Evolutionary conservation across 768 basidiomycete genomes (phyloP).

Genomic region (Grammothele lineata): DNA sequence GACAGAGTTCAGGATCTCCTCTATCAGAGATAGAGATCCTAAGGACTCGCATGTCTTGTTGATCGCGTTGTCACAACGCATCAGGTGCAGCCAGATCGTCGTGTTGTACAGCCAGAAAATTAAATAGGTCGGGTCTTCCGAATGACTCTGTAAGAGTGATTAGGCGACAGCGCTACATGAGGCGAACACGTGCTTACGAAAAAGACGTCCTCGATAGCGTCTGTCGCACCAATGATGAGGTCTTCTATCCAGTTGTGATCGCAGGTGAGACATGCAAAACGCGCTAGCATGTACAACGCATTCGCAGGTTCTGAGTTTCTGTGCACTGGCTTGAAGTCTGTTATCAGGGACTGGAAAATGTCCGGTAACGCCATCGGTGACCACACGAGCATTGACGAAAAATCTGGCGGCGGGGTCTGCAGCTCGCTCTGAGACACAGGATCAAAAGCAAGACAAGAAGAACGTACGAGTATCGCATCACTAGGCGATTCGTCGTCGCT

Average conservation of each 20-base stretch:
- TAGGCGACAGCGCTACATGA: too few species aligned
- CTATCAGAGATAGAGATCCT: slow-evolving; percentile 79
- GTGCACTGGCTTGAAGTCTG: slow-evolving; percentile 64
- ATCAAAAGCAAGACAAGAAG: slow-evolving; percentile 1
- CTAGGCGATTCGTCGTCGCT: slow-evolving; percentile 43
- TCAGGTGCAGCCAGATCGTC: slow-evolving; percentile 85
- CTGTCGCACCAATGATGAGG: slow-evolving; percentile 84
- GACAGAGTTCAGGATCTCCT: slow-evolving; percentile 91
- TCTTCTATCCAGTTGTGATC: slow-evolving; percentile 93
- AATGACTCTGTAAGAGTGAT: slow-evolving; percentile 51
- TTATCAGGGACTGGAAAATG: slow-evolving; percentile 80
- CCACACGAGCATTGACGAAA: slow-evolving; percentile 90
- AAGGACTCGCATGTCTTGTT: slow-evolving; percentile 78
- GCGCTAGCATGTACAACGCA: slow-evolving; percentile 81
- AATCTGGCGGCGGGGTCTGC: slow-evolving; percentile 73
- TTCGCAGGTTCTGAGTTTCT: slow-evolving; percentile 87
- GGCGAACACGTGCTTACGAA: slow-evolving; percentile 61
- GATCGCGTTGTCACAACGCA: slow-evolving; percentile 80
- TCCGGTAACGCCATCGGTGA: slow-evolving; percentile 72
- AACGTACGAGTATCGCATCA: slow-evolving; percentile 17
- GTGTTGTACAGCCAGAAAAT: slow-evolving; percentile 96
- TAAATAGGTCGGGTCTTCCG: slow-evolving; percentile 82
- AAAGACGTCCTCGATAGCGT: slow-evolving; percentile 87
- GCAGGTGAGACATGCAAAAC: slow-evolving; percentile 90
- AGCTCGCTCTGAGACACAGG: slow-evolving; percentile 21